Conservation (phyloP, 2,329 filamentous ascomycete genomes). For the Penicillium hordei region DNA sequence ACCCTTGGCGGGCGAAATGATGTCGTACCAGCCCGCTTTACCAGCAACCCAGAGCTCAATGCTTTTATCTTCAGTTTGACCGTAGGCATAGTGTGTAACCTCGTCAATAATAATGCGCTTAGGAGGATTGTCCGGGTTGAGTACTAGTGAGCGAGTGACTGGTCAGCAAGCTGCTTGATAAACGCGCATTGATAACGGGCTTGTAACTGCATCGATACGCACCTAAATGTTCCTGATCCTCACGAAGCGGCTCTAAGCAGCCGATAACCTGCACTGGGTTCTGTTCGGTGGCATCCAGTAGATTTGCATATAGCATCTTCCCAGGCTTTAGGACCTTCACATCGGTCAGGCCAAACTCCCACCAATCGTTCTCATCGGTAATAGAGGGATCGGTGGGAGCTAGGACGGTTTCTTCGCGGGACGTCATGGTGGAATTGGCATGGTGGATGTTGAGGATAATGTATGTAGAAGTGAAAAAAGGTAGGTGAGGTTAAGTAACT, state of each 20-base stretch:
- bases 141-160: conserved; percentile 28
- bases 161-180: conserved; percentile 12
- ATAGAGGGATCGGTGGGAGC: conserved; percentile 46
- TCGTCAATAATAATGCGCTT: conserved; percentile 50
- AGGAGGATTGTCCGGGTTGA: conserved; percentile 40
- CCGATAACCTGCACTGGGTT: conserved; percentile 58
- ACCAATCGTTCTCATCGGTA: conserved; percentile 57
- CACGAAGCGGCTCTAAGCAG: conserved; percentile 47
- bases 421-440: conserved; percentile 44
- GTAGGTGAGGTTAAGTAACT: background rate
- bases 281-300: conserved; percentile 56
- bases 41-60: conserved; percentile 63
- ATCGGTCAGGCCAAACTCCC: conserved; percentile 58
- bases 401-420: conserved; percentile 49
- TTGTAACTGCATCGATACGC: conserved; percentile 19
- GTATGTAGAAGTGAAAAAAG: background rate
- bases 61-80: conserved; percentile 55
- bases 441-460: conserved; percentile 25
- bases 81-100: conserved; percentile 51
- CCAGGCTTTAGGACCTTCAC: conserved; percentile 53
- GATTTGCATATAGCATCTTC: conserved; percentile 52
- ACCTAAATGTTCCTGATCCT: conserved; percentile 47
- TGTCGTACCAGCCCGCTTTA: conserved; percentile 61
- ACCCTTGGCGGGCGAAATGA: conserved; percentile 51
- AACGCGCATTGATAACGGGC: conserved; percentile 11